Conservation (phyloP, 176 grass and related monocot genomes). For the Aegilops umbellulata region DNA sequence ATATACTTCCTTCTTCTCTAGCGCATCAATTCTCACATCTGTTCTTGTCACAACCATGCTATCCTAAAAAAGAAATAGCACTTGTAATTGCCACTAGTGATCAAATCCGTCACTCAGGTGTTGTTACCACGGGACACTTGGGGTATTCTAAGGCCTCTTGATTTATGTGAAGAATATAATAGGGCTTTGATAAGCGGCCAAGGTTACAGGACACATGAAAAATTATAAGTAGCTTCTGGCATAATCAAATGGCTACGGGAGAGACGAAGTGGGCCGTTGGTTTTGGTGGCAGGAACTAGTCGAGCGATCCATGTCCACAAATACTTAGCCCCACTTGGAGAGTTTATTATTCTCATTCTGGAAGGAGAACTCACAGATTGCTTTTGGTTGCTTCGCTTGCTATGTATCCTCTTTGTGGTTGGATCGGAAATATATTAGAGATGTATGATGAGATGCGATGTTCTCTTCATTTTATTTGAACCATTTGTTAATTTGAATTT, state of each 20-base stretch:
- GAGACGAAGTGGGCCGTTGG: slow-evolving; percentile 14
- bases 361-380: background rate
- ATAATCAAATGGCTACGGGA: background rate
- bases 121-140: slow-evolving; percentile 11
- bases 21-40: background rate
- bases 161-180: background rate
- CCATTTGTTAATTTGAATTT: too few species aligned
- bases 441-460: background rate
- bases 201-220: background rate
- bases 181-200: slow-evolving; percentile 22
- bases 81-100: background rate
- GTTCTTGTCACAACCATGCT: background rate
- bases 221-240: background rate
- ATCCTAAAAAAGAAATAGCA: background rate
- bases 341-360: background rate
- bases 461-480: background rate
- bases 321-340: slow-evolving; percentile 43
- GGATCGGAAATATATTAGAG: background rate
- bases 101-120: slow-evolving; percentile 12
- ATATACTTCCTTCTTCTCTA: background rate
- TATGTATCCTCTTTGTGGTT: background rate
- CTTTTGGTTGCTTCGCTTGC: background rate
- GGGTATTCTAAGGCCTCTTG: background rate
- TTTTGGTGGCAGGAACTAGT: slow-evolving; percentile 20
- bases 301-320: slow-evolving; percentile 55